Conservation (phyloP, 2,329 filamentous ascomycete species). For the Fusarium nurragi region DNA sequence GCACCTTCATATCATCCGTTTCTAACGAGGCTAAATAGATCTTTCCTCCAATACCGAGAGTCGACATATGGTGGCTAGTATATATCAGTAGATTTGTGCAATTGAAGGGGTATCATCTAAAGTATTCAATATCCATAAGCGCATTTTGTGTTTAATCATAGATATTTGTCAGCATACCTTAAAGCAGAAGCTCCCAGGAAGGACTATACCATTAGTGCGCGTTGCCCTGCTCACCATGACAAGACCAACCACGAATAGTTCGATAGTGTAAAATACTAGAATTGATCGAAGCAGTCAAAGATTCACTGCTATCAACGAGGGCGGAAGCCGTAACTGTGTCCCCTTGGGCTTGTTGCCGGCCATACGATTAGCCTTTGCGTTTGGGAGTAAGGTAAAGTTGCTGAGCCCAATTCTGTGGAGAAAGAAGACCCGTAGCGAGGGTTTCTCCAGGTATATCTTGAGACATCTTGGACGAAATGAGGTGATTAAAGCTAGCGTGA, state of each 20-base stretch:
- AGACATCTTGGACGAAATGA: background rate
- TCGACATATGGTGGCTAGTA: background rate
- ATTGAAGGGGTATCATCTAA: fast-evolving
- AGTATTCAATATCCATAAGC: background rate
- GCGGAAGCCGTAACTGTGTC: background rate
- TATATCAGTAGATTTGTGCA: background rate
- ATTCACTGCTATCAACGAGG: background rate
- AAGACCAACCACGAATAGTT: background rate
- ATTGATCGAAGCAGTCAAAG: background rate
- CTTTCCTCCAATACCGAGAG: background rate
- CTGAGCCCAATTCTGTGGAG: background rate
- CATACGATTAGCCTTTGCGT: background rate
- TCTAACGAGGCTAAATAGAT: background rate
- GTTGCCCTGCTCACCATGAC: background rate
- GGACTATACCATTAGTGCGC: background rate
- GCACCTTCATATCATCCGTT: background rate
- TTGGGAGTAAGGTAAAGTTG: background rate
- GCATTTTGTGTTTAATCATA: background rate
- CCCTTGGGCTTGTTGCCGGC: background rate
- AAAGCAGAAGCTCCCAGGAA: background rate
- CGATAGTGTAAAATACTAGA: background rate
- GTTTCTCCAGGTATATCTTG: background rate
- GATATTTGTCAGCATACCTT: background rate
- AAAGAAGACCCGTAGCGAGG: background rate
- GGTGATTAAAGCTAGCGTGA: no score